Conservation (phyloP, 768 basidiomycete species). For the Tubosaeta sp. region DNA sequence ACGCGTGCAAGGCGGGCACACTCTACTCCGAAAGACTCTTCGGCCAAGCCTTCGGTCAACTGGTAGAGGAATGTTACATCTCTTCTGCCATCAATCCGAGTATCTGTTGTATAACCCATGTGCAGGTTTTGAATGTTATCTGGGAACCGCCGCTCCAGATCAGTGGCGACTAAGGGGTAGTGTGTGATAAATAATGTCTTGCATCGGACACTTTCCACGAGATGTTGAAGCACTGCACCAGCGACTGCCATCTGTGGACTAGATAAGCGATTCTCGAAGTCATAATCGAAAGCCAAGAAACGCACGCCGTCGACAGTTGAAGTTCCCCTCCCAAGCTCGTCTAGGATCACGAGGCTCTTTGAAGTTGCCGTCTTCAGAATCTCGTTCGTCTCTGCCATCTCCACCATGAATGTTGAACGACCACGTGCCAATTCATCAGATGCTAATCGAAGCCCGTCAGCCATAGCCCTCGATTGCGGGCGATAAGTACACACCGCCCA, state of each 20-base stretch:
- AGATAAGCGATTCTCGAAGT: conserved; percentile 2
- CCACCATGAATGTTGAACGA: conserved; percentile 95
- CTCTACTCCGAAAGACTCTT: conserved; percentile 89
- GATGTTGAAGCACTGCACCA: conserved; percentile 69
- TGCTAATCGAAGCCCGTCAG: conserved; percentile 40
- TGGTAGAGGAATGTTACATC: conserved; percentile 87
- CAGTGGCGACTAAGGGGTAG: conserved; percentile 79
- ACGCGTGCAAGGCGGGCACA: conserved; percentile 86
- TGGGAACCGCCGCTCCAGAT: conserved; percentile 58
- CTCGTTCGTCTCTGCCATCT: conserved; percentile 90
- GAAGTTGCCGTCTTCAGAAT: conserved; percentile 74
- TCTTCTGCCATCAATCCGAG: conserved; percentile 64
- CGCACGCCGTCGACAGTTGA: conserved; percentile 85
- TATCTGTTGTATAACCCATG: conserved; percentile 77
- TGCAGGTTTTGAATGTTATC: conserved; percentile 70
- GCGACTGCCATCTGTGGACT: conserved; percentile 76
- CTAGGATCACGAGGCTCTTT: conserved; percentile 82
- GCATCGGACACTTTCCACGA: conserved; percentile 54
- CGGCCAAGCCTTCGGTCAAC: conserved; percentile 66
- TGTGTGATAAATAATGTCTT: conserved; percentile 94
- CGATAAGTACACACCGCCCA: conserved; percentile 63
- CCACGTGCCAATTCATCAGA: conserved; percentile 85
- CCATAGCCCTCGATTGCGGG: not conserved
- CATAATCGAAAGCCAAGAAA: not conserved
- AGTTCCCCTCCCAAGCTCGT: conserved; percentile 88